Percentiles rank a stretch among this genome's conserved stretches.
These are phyloP conservation scores for Ascochyta fabae DNA, from an alignment of 2,329 filamentous ascomycete genomes.

Conservation along the genomic window DNA sequence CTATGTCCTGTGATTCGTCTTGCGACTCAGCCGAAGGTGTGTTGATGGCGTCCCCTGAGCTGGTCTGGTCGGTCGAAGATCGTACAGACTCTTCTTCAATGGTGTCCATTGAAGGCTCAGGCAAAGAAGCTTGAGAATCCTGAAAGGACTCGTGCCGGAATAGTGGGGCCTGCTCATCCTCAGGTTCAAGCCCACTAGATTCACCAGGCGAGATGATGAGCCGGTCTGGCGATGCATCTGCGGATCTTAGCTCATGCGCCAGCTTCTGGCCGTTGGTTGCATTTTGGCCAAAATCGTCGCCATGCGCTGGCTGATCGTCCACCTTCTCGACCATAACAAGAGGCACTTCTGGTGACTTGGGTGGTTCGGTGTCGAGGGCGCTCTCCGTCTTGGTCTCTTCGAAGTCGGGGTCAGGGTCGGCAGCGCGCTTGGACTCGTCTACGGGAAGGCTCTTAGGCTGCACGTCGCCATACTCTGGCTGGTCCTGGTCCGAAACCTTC, in stretches of 20 bases:
- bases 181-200: constrained; percentile 27
- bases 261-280: constrained; percentile 45
- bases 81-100: constrained; percentile 29
- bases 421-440: constrained; percentile 26
- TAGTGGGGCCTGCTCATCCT: constrained; percentile 30
- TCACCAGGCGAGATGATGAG: constrained; percentile 33
- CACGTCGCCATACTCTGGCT: constrained; percentile 25
- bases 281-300: constrained; percentile 46
- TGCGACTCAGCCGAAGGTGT: constrained; percentile 29
- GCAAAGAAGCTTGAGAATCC: constrained; percentile 5
- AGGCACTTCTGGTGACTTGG: constrained; percentile 26
- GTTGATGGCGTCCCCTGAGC: constrained; percentile 23
- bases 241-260: constrained; percentile 40
- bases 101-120: constrained; percentile 17
- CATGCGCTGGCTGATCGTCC: constrained; percentile 42
- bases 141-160: constrained; percentile 42
- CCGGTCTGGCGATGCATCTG: constrained; percentile 46
- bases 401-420: constrained; percentile 32
- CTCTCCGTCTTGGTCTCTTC: constrained; percentile 23
- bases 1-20: constrained; percentile 5
- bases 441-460: constrained; percentile 20
- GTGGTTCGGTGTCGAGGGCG: constrained; percentile 17
- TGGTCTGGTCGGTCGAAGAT: constrained; percentile 29
- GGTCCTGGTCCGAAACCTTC: constrained; percentile 27
- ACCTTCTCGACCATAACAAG: constrained; percentile 45